Evolutionary conservation across 169 alveolate species (phyloP), one percentile per base, ranked within the genome.

Genomic region (Plasmodium knowlesi): DNA sequence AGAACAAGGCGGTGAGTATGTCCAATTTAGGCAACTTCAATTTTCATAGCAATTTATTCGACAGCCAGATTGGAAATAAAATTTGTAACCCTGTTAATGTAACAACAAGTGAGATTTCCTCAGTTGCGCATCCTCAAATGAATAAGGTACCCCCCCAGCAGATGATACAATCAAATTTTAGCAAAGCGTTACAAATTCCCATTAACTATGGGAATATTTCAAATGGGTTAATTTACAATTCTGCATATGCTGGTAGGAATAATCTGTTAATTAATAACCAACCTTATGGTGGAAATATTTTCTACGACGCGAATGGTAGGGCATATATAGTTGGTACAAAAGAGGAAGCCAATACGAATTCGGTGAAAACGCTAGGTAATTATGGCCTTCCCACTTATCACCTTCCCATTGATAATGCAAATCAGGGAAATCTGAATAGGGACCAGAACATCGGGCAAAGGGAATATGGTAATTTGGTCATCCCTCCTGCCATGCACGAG

Each of bases 261-360:
- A 37, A 32, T 12, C 57, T 28, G 12, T 30, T 67, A 67, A 67
- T 41, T 82, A 54, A 14, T 82, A 30, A 8, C 12, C 43, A 19
- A 9, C 32, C 39, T 46, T 16, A 28, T 3, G 71, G 41, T 41
- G 79, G 71, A 25, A 22, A 46, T 1, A 4, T 82, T 28, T 82
- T 50, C 39, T 82, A 82, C 54, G 78, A 53, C 39, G 43, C 4
- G 9, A 82, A 32, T 54, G 79, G 89, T 16, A 82, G 54, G 41
- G 79, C 89, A 34, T 80, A 76, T 39, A 28, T 67, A 22, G 37
- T 67, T 67, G 76, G 76, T 39, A 67, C 32, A 67, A 67, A 8
- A 16, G 39, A 37, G 76, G 37, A 19, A 16, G 30, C 76, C 39
- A 1, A 67, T 67, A 1, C 76, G 1, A 67, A 37, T 39, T 76